Evolutionary conservation across 2,329 filamentous ascomycete species (phyloP), one percentile per base, ranked within the genome.

Genomic region (Aurifilum marmelostoma): DNA sequence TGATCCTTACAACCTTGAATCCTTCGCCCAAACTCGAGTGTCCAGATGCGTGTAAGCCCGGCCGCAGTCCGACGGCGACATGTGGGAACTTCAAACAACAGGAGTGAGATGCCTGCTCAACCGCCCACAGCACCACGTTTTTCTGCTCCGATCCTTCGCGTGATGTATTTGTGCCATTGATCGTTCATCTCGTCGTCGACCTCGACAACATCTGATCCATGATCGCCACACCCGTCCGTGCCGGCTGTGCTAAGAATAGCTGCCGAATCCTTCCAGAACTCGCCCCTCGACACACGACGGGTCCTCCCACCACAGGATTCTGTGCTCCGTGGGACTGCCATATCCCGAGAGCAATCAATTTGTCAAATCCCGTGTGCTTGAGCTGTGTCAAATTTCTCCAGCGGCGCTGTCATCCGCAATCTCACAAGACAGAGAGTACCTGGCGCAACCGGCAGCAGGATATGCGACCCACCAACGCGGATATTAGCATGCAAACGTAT

Each of bases 1-100:
- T 59, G 43, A 65, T 65, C 52, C 50, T 59, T 58, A 37, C 52
- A 65, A 65, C 63, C 52, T 65, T 65, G 32, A 39, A 65, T 65
- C 63, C 63, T 65, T 65, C 63, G 52, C 24, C 39, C 27, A 37
- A 34, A 11, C 34, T n/a, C 50, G 16, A 43, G 37, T 58, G 52
- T 58, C 63, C 63, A 59, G 24, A 65, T 65, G 61, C 63, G 63
- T 56, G 52, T 50, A 65, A 65, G 63, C 37, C 50, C 43, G 63
- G 52, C 32, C 63, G 63, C 52, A 65, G 52, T 59, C 37, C 27
- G 37, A 34, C 52, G 50, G 50, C 63, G 61, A 63, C n/a, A 58
- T 59, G 47, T 65, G 52, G 24, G 52, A 65, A 32, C 18, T 39
- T 65, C 34, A 64, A 59, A 65, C 63, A 41, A 58, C 24, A 59